phyloP scores from a whole-genome alignment of 108 stramenopile species.

The Seminavis robusta region DNA sequence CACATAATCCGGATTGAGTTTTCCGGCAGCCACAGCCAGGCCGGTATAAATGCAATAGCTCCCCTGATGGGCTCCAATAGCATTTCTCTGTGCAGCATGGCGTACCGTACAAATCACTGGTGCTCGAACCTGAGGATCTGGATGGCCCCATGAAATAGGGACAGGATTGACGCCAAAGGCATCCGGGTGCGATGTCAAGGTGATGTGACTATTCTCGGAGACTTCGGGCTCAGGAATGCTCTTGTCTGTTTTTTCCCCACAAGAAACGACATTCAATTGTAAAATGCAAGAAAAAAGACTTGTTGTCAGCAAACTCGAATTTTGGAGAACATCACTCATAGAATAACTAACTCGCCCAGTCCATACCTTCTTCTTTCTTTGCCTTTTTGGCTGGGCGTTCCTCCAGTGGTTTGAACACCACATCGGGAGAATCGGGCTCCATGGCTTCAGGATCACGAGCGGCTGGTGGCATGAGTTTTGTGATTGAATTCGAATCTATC shows the following conservation, averaged over 20 bases:
- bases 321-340: no score
- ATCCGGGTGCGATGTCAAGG: constrained; percentile 86
- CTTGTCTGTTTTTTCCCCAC: constrained; percentile 6
- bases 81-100: constrained; percentile 91
- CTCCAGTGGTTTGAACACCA: no score
- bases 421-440: no score
- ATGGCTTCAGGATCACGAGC: no score
- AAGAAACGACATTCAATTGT: no score
- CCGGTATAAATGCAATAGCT: constrained; percentile 97
- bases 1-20: constrained; percentile 91
- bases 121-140: constrained; percentile 83
- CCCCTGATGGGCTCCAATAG: constrained; percentile 97
- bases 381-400: no score
- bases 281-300: no score
- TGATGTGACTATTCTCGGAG: constrained; percentile 65
- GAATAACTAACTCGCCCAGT: no score
- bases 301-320: no score
- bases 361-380: no score
- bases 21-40: constrained; percentile 93
- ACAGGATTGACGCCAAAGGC: constrained; percentile 92
- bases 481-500: no score
- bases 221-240: constrained; percentile 42
- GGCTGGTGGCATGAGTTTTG: no score
- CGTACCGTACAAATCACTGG: constrained; percentile 94
- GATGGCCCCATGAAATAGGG: constrained; percentile 89